Evolutionary conservation across 2,329 filamentous ascomycete species (phyloP), one percentile per base, ranked within the genome.

Genomic region (Coniochaeta hoffmannii): DNA sequence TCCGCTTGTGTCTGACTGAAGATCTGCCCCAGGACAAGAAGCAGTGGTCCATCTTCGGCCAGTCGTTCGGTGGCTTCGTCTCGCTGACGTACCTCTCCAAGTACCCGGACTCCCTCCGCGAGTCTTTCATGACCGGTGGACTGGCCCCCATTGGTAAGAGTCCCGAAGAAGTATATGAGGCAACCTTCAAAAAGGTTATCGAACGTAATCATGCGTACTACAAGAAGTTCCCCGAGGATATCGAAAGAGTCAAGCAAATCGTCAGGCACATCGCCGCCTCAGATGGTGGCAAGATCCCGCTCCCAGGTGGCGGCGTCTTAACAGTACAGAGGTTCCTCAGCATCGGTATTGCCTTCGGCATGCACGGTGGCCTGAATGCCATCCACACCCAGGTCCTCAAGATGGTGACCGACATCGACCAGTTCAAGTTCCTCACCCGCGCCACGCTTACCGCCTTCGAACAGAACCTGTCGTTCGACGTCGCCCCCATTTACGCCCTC

Each of bases 41-140:
- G 68, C 85, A 86, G 67, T 97, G 92, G 93, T 88, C 85, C 56
- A 80, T 94, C 30, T 87, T 96, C 59, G 93, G 93, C 9, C 93
- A 97, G 72, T 92, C 87, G 15, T 97, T 96, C 69, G 93, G 93
- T 36, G 93, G 93, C 1, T 97, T 96, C 70, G 89, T 91, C 65
- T 80, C 79, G 50, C 76, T 90, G 32, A 93, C 88, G 8, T 97
- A 97, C 69, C 80, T 97, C 15, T 94, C 88, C 2, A 85, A 89
- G 67, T 86, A 82, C 62, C 89, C 90, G 0, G 80, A 90, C 56
- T 88, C 88, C 1, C 71, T 97, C 24, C 83, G 85, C 30, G 93
- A 97, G 72, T 83, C 84, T 24, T 97, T 96, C 67, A 77, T 92
- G 32, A 89, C 88, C 11, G 93, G 93, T 35, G 93, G 93, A 0